Conservation (phyloP, 2,329 filamentous ascomycete genomes). For the Chaetomiaceae sp. region DNA sequence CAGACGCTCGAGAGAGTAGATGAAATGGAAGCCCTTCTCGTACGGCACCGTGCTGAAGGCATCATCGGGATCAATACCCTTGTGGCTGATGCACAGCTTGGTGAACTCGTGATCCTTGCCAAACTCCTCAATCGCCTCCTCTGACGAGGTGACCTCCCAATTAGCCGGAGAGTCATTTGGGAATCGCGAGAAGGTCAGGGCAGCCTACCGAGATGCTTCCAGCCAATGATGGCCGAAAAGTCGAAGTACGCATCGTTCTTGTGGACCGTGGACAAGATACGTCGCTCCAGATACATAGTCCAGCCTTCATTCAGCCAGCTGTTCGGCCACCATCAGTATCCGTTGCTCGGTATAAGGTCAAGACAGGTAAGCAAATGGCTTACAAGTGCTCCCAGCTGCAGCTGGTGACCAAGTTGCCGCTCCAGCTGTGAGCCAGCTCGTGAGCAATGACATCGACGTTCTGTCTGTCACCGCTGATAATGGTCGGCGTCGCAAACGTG, state of each 20-base stretch:
- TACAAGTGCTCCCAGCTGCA: slow-evolving; percentile 77
- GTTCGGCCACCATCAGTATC: neutral
- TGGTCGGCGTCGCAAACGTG: slow-evolving; percentile 90
- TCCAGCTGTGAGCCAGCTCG: slow-evolving; percentile 73
- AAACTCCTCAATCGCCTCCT: slow-evolving; percentile 71
- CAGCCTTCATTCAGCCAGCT: slow-evolving; percentile 74
- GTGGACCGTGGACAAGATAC: slow-evolving; percentile 70
- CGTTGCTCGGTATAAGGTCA: neutral
- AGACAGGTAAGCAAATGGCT: slow-evolving; percentile 22
- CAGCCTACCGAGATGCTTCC: slow-evolving; percentile 68
- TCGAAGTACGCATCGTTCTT: slow-evolving; percentile 81
- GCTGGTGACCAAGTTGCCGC: slow-evolving; percentile 75
- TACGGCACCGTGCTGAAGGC: slow-evolving; percentile 90
- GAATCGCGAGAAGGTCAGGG: neutral
- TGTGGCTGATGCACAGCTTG: slow-evolving; percentile 79
- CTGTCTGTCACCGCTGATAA: slow-evolving; percentile 83
- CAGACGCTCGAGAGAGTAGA: slow-evolving; percentile 83
- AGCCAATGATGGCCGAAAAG: slow-evolving; percentile 93
- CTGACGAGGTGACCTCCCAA: slow-evolving; percentile 27
- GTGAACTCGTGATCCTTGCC: slow-evolving; percentile 88
- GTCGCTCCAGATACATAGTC: slow-evolving; percentile 90
- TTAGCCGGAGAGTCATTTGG: neutral
- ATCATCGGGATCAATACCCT: slow-evolving; percentile 90
- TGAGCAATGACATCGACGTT: slow-evolving; percentile 97
- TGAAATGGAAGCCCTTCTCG: slow-evolving; percentile 92